Percentiles rank a stretch among this genome's conserved stretches.
Evolutionary conservation across 305 asterid species (phyloP).

Genomic region (Fraxinus latifolia): DNA sequence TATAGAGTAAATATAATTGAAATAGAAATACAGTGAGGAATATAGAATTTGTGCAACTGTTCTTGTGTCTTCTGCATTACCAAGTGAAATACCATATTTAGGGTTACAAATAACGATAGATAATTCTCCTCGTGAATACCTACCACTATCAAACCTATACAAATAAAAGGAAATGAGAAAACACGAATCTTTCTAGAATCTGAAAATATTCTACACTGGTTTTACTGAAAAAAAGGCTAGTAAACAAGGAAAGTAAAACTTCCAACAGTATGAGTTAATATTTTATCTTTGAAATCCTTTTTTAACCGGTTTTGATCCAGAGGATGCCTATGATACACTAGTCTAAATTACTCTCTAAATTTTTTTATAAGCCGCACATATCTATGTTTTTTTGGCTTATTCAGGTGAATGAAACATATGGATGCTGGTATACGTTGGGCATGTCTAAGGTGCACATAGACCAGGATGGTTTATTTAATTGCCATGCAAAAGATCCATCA

Average conservation of each 20-base stretch:
- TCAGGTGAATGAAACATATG: slow-evolving; percentile 86
- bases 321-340: slow-evolving; percentile 14
- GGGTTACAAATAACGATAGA: neutral
- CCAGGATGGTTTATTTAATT: slow-evolving; percentile 65
- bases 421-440: slow-evolving; percentile 87
- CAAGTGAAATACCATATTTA: neutral
- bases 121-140: neutral
- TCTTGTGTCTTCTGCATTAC: neutral
- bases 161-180: neutral
- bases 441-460: slow-evolving; percentile 69
- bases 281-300: slow-evolving; percentile 11
- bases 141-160: neutral
- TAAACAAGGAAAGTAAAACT: neutral
- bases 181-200: neutral
- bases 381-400: slow-evolving; percentile 21
- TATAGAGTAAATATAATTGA: neutral
- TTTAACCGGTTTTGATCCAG: neutral
- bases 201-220: neutral
- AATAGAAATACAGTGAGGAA: neutral
- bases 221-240: neutral
- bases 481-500: slow-evolving; percentile 79
- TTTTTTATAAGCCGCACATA: slow-evolving; percentile 2
- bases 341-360: slow-evolving; percentile 11
- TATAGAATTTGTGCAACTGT: neutral
- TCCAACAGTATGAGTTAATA: neutral